A percentile compares a stretch with the other conserved stretches of the same genome.
phyloP scores from a whole-genome alignment of 2,329 filamentous ascomycete genomes.

The Cordyceps cateniannulata region DNA sequence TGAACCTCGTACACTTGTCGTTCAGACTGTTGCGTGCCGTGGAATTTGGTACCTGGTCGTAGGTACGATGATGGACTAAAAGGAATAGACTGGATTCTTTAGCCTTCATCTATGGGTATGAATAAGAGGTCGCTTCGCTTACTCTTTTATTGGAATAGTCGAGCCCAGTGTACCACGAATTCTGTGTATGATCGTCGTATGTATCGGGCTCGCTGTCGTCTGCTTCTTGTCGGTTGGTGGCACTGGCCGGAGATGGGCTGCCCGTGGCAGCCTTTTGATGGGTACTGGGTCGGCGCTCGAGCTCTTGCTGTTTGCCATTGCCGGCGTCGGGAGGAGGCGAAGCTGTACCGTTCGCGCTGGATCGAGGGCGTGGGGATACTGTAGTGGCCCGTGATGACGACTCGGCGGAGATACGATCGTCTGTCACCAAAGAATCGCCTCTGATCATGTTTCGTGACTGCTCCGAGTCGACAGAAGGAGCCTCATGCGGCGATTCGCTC shows the following conservation, averaged over 20 bases:
- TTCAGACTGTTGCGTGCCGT: slow-evolving; percentile 88
- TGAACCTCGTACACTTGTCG: slow-evolving; percentile 91
- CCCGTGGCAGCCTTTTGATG: not conserved
- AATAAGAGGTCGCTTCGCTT: slow-evolving; percentile 27
- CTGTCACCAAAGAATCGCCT: slow-evolving; percentile 22
- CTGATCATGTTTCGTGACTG: slow-evolving; percentile 16
- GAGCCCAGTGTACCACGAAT: slow-evolving; percentile 5
- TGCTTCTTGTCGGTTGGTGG: not conserved
- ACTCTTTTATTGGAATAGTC: slow-evolving; percentile 39
- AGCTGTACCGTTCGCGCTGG: slow-evolving; percentile 26
- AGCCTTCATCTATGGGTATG: not conserved
- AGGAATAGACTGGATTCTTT: slow-evolving; percentile 56
- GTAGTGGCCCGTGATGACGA: slow-evolving; percentile 34
- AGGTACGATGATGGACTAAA: slow-evolving; percentile 81
- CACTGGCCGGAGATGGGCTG: not conserved
- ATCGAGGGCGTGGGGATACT: slow-evolving; percentile 37
- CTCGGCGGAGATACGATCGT: slow-evolving; percentile 21
- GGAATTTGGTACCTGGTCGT: slow-evolving; percentile 79
- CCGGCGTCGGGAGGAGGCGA: slow-evolving; percentile 27
- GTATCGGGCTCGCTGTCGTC: not conserved
- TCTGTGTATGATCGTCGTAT: slow-evolving; percentile 1
- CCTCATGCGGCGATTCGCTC: slow-evolving; percentile 2
- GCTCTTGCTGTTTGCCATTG: slow-evolving; percentile 26
- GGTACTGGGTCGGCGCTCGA: not conserved
- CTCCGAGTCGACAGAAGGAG: slow-evolving; percentile 5